Base-by-base conservation (phyloP, 305 asterid species). In the Fraxinus latifolia region DNA sequence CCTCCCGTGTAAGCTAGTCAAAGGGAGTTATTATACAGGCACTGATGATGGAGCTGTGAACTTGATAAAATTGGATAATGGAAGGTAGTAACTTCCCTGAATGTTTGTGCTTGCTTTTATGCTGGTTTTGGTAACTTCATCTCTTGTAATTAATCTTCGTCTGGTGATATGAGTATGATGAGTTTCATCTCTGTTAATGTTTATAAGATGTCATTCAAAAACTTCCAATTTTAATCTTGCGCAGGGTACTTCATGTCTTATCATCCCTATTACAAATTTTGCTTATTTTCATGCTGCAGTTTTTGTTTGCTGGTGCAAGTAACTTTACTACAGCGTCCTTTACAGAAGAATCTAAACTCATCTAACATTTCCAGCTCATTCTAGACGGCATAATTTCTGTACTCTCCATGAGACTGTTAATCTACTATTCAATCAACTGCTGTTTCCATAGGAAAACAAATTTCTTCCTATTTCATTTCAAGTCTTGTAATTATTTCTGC, bases 1-100 rank as follows among this genome's bases (percentile, higher is more conserved):
- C 89, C 94, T 96, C 82, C 96, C 97, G 23, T 96, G 99, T 81
- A 96, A 89, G 93, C 94, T 96, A 79, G 98, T 96, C 65, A 96
- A 94, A 85, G 99, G 99, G 81, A 96, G 98, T 84, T 93, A 96
- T 84, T 94, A 92, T 87, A 96, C 98, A 65, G 97, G 98, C 84
- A 92, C 97, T 27, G 99, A 96, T 86, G 97, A 96, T 76, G 99
- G 98, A 87, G 99, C 98, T 86, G 97, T 96, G 82, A 93, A 92
- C 89, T 88, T 96, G 90, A 91, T 96, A 81, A 96, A 91, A 90
- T 86, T 96, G 89, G 98, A 91, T 80, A 89, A 91, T 76, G 98
- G 97, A 86, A 92, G 99, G 99, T 94, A 92, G 55, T 50, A 17
- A 77, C 42, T 70, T 70, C 23, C 42, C 75, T 70, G 21, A 70